Evolutionary conservation across 176 grass and related monocot genomes (phyloP), one percentile per base, ranked within the genome.

Genomic region (Avena insularis): DNA sequence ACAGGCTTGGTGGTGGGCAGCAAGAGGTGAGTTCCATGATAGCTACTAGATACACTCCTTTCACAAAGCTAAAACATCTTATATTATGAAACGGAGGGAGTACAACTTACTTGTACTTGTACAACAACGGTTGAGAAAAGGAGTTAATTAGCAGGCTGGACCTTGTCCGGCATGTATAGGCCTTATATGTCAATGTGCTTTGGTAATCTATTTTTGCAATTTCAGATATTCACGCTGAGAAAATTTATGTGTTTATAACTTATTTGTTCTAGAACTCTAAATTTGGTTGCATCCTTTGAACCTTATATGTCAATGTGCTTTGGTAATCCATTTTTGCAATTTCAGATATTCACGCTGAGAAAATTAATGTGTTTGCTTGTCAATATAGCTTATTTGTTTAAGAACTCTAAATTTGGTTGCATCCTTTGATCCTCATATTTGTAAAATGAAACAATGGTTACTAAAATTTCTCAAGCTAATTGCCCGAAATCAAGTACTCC

Each of bases 1-100:
- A 84, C 60, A 90, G 89, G 45, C 92, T 95, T 85, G 94, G 89
- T 67, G 91, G 94, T 72, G 94, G 91, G 21, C 94, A 95, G 85
- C 94, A 95, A 90, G 94, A 93, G 91, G 91, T 95, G 59, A 79
- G 78, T 66, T 57, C 8, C 19, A 75, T 75, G 27, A 73, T 48
- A 49, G 45, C 23, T 47, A 29, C 29, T 29, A 29, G 29, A 29
- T 29, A 29, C 29, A 29, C 29, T 29, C 29, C 29, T 29, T 29
- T 29, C 29, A 29, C 29, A 29, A 29, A 29, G 29, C 29, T 29
- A 29, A 29, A 29, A 29, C 29, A 29, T 29, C 29, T 29, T 29
- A 29, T 29, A 29, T 29, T 29, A 29, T 29, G 29, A 29, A 29
- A 29, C 29, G 29, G 29, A 29, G 29, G 29, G 29, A 29, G 29